Percentiles rank a stretch among this genome's conserved stretches.
These are phyloP conservation scores for Mucor ambiguus DNA, from an alignment of 371 early-diverging fungal genomes.

Conservation along the genomic window DNA sequence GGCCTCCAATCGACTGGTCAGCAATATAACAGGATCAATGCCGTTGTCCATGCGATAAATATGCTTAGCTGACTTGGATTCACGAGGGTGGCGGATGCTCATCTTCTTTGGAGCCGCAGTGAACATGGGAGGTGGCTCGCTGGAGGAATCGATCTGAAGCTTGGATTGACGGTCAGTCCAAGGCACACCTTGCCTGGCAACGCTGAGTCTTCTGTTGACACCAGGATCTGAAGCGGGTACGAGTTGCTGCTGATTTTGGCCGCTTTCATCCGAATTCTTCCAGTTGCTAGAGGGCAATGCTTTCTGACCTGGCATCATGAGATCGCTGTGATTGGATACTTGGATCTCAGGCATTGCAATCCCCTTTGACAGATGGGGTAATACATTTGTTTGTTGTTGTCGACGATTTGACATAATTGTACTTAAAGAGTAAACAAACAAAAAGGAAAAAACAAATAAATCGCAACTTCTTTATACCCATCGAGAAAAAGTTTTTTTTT, in stretches of 20 bases:
- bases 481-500: not conserved
- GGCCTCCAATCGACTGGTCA: conserved; percentile 32
- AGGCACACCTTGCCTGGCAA: conserved; percentile 24
- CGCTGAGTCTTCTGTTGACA: not conserved
- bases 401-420: conserved; percentile 10
- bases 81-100: conserved; percentile 15
- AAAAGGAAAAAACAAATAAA: conserved; percentile 11
- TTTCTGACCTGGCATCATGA: conserved; percentile 29
- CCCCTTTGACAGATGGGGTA: conserved; percentile 47
- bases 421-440: conserved; percentile 3
- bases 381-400: conserved; percentile 17
- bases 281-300: conserved; percentile 15
- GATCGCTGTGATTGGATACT: not conserved
- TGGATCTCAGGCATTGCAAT: conserved; percentile 27
- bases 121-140: conserved; percentile 43
- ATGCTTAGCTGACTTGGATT: conserved; percentile 30
- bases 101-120: conserved; percentile 27
- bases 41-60: conserved; percentile 46
- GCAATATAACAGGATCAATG: conserved; percentile 41
- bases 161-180: conserved; percentile 28
- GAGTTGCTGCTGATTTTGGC: conserved; percentile 4
- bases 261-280: conserved; percentile 1
- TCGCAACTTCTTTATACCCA: not conserved
- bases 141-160: conserved; percentile 14
- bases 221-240: conserved; percentile 16